Conservation (phyloP, 2,329 filamentous ascomycete genomes). For the Penicillium sp. region DNA sequence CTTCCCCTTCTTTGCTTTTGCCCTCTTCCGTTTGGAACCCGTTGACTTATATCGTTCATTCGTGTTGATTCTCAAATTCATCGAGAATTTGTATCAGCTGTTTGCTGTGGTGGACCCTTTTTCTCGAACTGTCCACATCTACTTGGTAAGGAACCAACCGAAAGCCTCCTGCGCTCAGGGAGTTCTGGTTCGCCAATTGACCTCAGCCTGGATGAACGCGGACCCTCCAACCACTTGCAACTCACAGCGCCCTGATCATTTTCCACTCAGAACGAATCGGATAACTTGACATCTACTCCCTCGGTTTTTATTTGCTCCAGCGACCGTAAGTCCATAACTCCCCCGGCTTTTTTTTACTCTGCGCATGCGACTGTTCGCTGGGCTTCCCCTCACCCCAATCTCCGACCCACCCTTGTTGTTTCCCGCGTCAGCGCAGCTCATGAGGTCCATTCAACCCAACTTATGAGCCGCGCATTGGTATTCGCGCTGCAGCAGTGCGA, state of each 20-base stretch:
- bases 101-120: constrained; percentile 2
- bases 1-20: not conserved
- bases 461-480: constrained; percentile 25
- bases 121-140: constrained; percentile 2
- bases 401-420: constrained; percentile 30
- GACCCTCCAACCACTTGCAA: constrained; percentile 21
- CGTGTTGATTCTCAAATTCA: not conserved
- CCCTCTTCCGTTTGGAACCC: not conserved
- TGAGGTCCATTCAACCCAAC: constrained; percentile 11
- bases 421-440: constrained; percentile 29
- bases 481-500: constrained; percentile 22
- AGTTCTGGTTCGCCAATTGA: constrained; percentile 41
- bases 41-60: not conserved
- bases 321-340: not conserved
- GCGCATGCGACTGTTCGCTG: constrained; percentile 27
- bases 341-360: constrained; percentile 16
- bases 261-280: constrained; percentile 21
- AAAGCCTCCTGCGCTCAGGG: constrained; percentile 18
- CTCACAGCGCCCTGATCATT: constrained; percentile 16
- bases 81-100: not conserved
- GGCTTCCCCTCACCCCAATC: constrained; percentile 14
- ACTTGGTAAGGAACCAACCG: constrained; percentile 19
- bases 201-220: constrained; percentile 23
- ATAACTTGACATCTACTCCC: constrained; percentile 11
- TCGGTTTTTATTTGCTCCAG: not conserved